A percentile compares a stretch with the other conserved stretches of the same genome.
phyloP scores from a whole-genome alignment of 2,329 filamentous ascomycete genomes.

The Aspergillus transmontanensis region DNA sequence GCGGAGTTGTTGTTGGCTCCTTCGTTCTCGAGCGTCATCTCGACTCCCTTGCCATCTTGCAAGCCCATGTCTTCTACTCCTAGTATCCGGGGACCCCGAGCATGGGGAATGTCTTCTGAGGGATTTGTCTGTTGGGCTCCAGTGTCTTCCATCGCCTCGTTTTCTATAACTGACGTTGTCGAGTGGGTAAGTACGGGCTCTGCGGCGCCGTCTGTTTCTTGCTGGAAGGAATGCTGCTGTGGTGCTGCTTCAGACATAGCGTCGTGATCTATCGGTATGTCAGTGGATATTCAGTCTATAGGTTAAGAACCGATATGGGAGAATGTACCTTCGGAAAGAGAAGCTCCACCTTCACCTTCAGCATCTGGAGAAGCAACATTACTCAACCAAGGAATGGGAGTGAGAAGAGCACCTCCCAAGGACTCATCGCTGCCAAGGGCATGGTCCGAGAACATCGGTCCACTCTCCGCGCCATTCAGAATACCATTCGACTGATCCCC shows the following conservation, averaged over 20 bases:
- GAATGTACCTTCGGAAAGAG: conserved; percentile 24
- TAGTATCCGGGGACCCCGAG: conserved; percentile 79
- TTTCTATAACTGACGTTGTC: conserved; percentile 17
- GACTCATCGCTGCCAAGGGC: conserved; percentile 80
- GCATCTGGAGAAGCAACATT: conserved; percentile 34
- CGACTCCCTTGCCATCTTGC: conserved; percentile 58
- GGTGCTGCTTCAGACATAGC: background rate
- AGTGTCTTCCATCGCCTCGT: conserved; percentile 22
- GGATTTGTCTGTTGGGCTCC: conserved; percentile 49
- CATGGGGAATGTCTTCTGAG: conserved; percentile 71
- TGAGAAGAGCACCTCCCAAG: conserved; percentile 85
- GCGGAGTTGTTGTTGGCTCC: conserved; percentile 12
- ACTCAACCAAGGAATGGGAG: conserved; percentile 87
- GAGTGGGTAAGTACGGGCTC: background rate
- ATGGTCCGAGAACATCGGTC: conserved; percentile 38
- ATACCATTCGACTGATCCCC: conserved; percentile 58
- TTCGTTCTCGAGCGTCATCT: conserved; percentile 38
- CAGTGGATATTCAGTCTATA: background rate
- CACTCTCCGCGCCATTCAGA: conserved; percentile 37
- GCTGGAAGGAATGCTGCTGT: background rate
- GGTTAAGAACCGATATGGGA: background rate
- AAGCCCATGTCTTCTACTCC: conserved; percentile 85
- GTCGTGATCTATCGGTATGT: background rate
- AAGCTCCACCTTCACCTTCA: conserved; percentile 18
- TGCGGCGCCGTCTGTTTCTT: background rate